Base-by-base conservation (phyloP, 2,329 filamentous ascomycete genomes). In the Ophiostoma fasciatum region DNA sequence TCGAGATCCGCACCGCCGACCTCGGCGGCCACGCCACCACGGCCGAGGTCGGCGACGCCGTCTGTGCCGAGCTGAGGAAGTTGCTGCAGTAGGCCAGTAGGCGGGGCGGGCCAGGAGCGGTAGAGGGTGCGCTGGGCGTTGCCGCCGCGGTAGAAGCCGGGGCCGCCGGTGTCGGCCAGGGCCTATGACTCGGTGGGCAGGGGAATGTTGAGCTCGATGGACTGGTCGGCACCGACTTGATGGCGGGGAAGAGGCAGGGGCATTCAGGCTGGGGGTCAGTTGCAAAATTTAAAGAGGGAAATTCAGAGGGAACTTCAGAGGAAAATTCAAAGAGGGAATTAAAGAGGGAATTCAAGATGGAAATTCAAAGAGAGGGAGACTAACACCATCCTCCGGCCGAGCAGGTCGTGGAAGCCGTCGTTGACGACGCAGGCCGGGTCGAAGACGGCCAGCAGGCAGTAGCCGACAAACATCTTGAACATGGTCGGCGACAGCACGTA, bases 401-500 rank as follows among this genome's bases (percentile, higher is more conserved):
- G 54, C 6, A 65, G 52, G 30, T 66, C 63, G 40, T 66, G 62
- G 48, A 66, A 63, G 11, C 63, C 63, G 38, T 66, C 62, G 41
- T 67, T 67, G 43, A 66, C 62, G 11, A 66, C 56, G 18, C 56
- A 59, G 15, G 62, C 57, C 0, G 63, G 63, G 20, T 62, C 62
- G 25, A 61, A 61, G 1, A 63, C 59, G 2, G 62, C 61, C n/a
- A 66, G 54, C 4, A 66, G 51, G 38, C 60, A 60, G 43, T 32
- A 31, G 10, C 60, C 62, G 29, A 66, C 58, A 41, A 66, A 66
- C 58, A 67, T 65, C 36, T 61, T 63, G 51, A 67, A 66, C 60
- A 64, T 61, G 15, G 59, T 64, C 14, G 58, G 55, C 1, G 57
- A 63, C 3, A 66, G 53, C 41, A 61, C 66, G 36, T 60, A 66